phyloP scores from a whole-genome alignment of 164 flowering plant genomes.

The Stephania cephalantha region DNA sequence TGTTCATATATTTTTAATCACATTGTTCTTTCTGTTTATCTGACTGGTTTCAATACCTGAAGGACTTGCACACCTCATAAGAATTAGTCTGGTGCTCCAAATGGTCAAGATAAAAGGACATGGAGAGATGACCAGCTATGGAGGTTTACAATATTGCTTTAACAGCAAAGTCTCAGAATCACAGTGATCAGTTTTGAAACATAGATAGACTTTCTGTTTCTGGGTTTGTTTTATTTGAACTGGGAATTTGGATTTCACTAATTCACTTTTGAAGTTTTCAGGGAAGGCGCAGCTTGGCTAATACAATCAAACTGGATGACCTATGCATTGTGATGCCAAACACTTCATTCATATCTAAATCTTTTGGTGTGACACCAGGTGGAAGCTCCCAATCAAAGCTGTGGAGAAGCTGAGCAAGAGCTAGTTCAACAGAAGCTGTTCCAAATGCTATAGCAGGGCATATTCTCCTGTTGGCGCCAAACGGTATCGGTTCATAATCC shows the following conservation, averaged over 20 bases:
- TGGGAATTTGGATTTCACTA: not conserved
- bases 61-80: no score
- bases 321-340: slow-evolving; percentile 47
- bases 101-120: no score
- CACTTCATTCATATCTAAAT: slow-evolving; percentile 41
- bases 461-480: slow-evolving; percentile 47
- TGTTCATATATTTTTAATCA: not conserved
- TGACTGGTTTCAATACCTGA: not conserved
- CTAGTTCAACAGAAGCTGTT: slow-evolving; percentile 35
- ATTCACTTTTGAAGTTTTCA: not conserved
- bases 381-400: slow-evolving; percentile 57
- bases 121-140: no score
- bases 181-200: not conserved
- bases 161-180: not conserved
- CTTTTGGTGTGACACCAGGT: slow-evolving; percentile 22
- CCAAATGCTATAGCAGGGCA: slow-evolving; percentile 49
- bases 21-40: not conserved
- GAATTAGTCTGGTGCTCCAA: no score
- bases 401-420: slow-evolving; percentile 46
- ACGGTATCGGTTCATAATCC: slow-evolving; percentile 42
- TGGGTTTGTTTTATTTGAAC: not conserved
- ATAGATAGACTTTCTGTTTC: not conserved
- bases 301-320: slow-evolving; percentile 20
- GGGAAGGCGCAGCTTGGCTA: slow-evolving; percentile 30
- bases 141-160: not conserved